Conservation (phyloP, 768 basidiomycete species). For the Dendrothele bispora region DNA sequence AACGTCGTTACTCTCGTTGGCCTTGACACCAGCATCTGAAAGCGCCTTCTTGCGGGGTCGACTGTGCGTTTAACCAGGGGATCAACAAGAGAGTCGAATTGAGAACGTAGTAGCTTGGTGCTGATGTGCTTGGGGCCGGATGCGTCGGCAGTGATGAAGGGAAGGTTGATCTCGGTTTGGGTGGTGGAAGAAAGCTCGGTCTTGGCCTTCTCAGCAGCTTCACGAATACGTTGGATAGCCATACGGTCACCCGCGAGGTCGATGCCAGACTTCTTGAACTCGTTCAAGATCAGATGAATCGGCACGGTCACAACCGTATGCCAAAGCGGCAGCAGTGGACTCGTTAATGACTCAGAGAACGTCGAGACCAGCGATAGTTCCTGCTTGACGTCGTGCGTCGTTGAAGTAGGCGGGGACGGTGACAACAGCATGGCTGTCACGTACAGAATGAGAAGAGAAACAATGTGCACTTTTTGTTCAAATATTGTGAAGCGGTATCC, state of each 20-base stretch:
- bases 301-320: constrained; percentile 91
- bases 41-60: constrained; percentile 98
- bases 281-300: constrained; percentile 78
- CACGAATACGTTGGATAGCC: constrained; percentile 98
- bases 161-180: constrained; percentile 95
- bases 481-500: constrained; percentile 92
- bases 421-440: constrained; percentile 74
- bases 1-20: constrained; percentile 91
- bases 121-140: constrained; percentile 97
- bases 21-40: constrained; percentile 87
- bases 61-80: constrained; percentile 87
- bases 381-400: constrained; percentile 98
- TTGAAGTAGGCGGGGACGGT: constrained; percentile 99
- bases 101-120: constrained; percentile 80
- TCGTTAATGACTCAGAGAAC: constrained; percentile 99
- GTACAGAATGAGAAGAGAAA: constrained; percentile 6
- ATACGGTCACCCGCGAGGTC: constrained; percentile 85
- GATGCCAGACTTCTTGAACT: constrained; percentile 91
- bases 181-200: constrained; percentile 93
- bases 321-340: constrained; percentile 96
- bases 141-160: constrained; percentile 96
- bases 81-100: constrained; percentile 85
- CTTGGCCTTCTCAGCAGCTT: constrained; percentile 99
- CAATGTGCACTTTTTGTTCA: constrained; percentile 67
- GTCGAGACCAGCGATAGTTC: constrained; percentile 94